Evolutionary conservation across 2,329 filamentous ascomycete species (phyloP), one percentile per base, ranked within the genome.

Genomic region (Rhinocladiella similis): DNA sequence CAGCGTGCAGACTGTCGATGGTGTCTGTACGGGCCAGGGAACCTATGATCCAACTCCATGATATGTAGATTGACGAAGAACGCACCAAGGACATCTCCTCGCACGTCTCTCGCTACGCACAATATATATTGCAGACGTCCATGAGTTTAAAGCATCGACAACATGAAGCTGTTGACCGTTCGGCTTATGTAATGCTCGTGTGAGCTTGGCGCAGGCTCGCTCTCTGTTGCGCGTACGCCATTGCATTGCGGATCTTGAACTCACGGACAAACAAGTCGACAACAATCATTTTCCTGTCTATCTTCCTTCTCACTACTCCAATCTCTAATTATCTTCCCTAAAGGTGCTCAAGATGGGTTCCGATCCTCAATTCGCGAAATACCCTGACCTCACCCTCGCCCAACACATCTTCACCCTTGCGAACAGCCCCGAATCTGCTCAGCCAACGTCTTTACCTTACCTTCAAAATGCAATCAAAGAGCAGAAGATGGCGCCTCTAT

Each of bases 391-490:
- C 67, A 74, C 80, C 61, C 79, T 87, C 68, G 81, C 84, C 54
- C 84, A 87, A 75, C 78, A 84, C 75, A 83, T 87, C 74, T 87
- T 87, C 78, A 82, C 83, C 67, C 76, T 87, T 70, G 83, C 83
- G 63, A 86, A 85, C 70, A 81, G 82, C 67, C 77, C 80, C 65
- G 79, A 81, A 65, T 70, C 77, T 61, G 63, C 75, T 29, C 72
- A 77, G 61, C 83, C 81, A 69, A 70, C 75, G 33, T 84, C 84
- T 33, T 73, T 86, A 65, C 79, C 82, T 67, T 79, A 80, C 58
- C 75, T 87, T 51, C 83, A 86, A 77, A 76, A 84, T 80, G 83
- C 79, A 64, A 86, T 87, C 71, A 72, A 73, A 56, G 80, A 85
- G 68, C 75, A 84, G 65, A 85, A 85, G 70, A 87, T 87, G 84